A percentile compares a stretch with the other conserved stretches of the same genome.
Evolutionary conservation across 2,329 filamentous ascomycete species (phyloP).

Genomic region (Mycosphaerella sp.): DNA sequence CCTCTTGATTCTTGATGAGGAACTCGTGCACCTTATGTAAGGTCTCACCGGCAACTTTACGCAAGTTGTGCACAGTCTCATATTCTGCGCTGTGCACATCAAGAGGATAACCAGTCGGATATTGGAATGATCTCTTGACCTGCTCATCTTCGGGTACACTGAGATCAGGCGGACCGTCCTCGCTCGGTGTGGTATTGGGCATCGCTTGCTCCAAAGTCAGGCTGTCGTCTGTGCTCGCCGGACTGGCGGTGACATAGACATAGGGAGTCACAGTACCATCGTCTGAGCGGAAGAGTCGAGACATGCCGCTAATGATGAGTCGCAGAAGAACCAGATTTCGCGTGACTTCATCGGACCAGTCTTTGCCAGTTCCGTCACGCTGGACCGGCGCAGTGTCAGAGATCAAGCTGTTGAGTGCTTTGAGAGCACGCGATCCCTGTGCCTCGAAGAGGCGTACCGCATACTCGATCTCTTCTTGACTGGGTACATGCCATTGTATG

Average conservation of each 20-base stretch:
- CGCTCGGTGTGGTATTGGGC: conserved; percentile 35
- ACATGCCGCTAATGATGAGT: conserved; percentile 84
- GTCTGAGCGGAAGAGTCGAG: conserved; percentile 75
- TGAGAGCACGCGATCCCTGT: conserved; percentile 69
- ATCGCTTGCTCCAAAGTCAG: conserved; percentile 24
- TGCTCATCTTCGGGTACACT: conserved; percentile 72
- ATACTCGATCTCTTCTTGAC: conserved; percentile 73
- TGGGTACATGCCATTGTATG: conserved; percentile 86
- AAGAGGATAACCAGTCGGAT: conserved; percentile 80
- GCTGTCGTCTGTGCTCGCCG: conserved; percentile 34
- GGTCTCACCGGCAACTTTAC: conserved; percentile 71
- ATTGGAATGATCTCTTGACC: conserved; percentile 77
- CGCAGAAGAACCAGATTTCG: conserved; percentile 80
- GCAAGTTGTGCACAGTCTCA: conserved; percentile 68
- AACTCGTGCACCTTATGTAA: conserved; percentile 81
- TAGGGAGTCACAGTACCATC: conserved; percentile 36
- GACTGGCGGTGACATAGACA: conserved; percentile 50
- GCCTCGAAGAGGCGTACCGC: conserved; percentile 83
- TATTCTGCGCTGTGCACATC: conserved; percentile 60
- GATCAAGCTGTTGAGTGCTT: conserved; percentile 71
- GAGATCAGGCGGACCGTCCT: conserved; percentile 44
- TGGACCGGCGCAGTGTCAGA: conserved; percentile 75
- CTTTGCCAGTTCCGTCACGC: conserved; percentile 90
- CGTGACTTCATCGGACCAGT: conserved; percentile 97
- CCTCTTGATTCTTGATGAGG: conserved; percentile 75